Percentiles rank a stretch among this genome's conserved stretches.
Conservation (phyloP, 2,329 filamentous ascomycete species). For the Curvularia sp. region DNA sequence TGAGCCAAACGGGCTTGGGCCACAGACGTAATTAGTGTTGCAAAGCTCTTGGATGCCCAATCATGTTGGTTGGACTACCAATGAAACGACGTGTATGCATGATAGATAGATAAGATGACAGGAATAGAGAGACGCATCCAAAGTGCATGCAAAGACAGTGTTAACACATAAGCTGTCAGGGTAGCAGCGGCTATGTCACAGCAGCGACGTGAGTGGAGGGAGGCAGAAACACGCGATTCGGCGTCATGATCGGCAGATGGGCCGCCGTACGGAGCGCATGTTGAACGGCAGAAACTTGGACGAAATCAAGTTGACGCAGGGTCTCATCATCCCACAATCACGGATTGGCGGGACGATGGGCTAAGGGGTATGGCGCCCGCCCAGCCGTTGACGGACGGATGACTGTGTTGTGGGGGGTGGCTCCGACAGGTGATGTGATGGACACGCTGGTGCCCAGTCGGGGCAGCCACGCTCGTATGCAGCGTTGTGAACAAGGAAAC, state of each 20-base stretch:
- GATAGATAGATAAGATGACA: neutral
- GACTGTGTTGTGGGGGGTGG: constrained; percentile 25
- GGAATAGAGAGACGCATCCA: neutral
- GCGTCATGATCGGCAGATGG: constrained; percentile 42
- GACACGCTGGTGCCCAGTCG: constrained; percentile 18
- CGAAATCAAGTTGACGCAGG: constrained; percentile 37
- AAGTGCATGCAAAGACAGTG: neutral
- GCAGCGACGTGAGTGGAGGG: constrained; percentile 14
- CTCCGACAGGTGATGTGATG: constrained; percentile 31
- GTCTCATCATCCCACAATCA: constrained; percentile 29
- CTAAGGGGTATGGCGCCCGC: constrained; percentile 28
- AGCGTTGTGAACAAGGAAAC: constrained; percentile 15
- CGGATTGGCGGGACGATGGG: constrained; percentile 26
- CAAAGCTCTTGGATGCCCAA: constrained; percentile 1
- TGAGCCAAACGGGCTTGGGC: constrained; percentile 7
- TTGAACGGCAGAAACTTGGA: constrained; percentile 33
- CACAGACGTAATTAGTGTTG: constrained; percentile 4
- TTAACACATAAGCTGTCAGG: constrained; percentile 9
- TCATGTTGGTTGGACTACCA: constrained; percentile 8
- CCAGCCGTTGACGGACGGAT: constrained; percentile 32
- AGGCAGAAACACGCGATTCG: constrained; percentile 25
- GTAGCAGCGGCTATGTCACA: constrained; percentile 7
- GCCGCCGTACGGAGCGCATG: constrained; percentile 22
- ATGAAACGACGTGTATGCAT: neutral
- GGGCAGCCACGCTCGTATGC: constrained; percentile 17